Base-by-base conservation (phyloP, 257 asterid genomes). In the Vinca minor region DNA sequence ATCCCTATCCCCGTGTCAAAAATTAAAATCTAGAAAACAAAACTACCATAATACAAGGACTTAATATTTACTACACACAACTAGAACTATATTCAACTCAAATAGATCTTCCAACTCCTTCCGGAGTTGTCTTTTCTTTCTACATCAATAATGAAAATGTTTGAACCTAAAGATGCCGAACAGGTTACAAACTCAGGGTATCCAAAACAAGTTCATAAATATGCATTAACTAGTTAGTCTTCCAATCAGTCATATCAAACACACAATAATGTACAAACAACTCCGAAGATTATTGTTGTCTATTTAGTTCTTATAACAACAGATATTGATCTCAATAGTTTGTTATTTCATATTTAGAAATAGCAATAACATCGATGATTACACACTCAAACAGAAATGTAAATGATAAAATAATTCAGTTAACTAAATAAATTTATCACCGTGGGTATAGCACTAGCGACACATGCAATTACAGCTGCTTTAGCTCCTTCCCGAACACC, bases 361-460 rank as follows among this genome's bases (percentile, higher is more conserved):
- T 45, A 29, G 14, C 20, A 9, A 14, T 48, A 63, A 32, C 29
- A 55, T 31, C 25, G 31, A 29, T 29, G 21, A 34, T 25, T 18
- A 48, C n/a, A n/a, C 14, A 28, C 0, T 4, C 4, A 10, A 54
- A 10, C 8, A 20, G 3, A 34, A 25, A 63, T 8, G 2, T 18
- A 41, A n/a, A 42, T 12, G 23, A 34, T 5, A 29, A 13, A 12
- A 4, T 4, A 5, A 12, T 28, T 59, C 55, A 39, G 31, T 55
- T 21, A 69, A n/a, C n/a, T n/a, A n/a, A n/a, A 78, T 20, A 26
- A 58, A 58, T 21, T 36, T 66, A 39, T 45, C 61, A 84, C 91
- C 70, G 89, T 87, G 55, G 95, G 95, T 13, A 87, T 64, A 23
- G 91, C 83, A 70, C 81, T 78, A 72, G 84, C 84, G 50, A 87